Evolutionary conservation across 169 alveolate genomes (phyloP).

Genomic region (Plasmodium falciparum): DNA sequence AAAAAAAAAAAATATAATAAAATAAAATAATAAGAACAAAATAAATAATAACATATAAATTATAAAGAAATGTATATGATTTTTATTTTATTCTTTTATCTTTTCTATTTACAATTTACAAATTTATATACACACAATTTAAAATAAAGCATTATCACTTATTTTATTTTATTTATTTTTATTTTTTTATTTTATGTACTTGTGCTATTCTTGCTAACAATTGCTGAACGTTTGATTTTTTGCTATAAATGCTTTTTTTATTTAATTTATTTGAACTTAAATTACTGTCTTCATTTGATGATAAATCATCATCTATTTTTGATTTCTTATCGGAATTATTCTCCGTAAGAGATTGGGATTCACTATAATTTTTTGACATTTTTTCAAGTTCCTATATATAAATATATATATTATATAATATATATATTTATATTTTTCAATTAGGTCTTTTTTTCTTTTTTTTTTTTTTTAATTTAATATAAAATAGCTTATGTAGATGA

Average conservation of each 20-base stretch:
- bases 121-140: constrained; percentile 7
- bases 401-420: constrained; percentile 13
- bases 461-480: constrained; percentile 13
- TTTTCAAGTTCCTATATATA: constrained; percentile 21
- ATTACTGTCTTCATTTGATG: constrained; percentile 27
- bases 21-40: not conserved
- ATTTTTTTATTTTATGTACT: constrained; percentile 21
- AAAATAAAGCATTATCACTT: not conserved
- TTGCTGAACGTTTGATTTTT: constrained; percentile 66
- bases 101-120: constrained; percentile 15
- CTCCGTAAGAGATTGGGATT: constrained; percentile 29
- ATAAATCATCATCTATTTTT: constrained; percentile 52
- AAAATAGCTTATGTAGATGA: too few relatives aligned
- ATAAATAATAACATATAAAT: not conserved
- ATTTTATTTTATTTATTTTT: not conserved
- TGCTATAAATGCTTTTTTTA: constrained; percentile 28
- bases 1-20: too few relatives aligned
- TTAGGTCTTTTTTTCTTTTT: constrained; percentile 10
- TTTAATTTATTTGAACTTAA: constrained; percentile 36
- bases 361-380: constrained; percentile 60
- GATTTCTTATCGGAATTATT: constrained; percentile 38
- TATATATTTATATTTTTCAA: constrained; percentile 20
- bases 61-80: not conserved
- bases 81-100: not conserved
- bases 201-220: constrained; percentile 74